These are phyloP conservation scores for Magnusiomyces clavatus DNA, from an alignment of 1,139 yeast species.

Conservation along the genomic window DNA sequence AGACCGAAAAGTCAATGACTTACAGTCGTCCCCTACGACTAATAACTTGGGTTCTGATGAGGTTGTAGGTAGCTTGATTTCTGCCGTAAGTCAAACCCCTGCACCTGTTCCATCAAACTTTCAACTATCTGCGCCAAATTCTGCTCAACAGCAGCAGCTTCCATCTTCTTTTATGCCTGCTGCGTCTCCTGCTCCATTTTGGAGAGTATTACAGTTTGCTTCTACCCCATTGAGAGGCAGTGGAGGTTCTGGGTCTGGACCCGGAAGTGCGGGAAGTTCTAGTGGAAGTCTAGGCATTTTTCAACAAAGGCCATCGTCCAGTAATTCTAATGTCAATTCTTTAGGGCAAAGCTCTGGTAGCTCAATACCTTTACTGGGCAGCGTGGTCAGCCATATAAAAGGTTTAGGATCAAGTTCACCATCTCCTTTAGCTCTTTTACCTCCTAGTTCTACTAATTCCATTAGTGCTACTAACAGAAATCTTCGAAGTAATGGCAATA, in stretches of 20 bases:
- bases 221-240: slow-evolving; percentile 19
- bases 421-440: no score
- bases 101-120: slow-evolving; percentile 25
- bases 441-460: no score
- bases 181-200: slow-evolving; percentile 37
- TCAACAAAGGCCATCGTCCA: neutral
- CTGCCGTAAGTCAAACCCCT: slow-evolving; percentile 18
- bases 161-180: slow-evolving; percentile 37
- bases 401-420: no score
- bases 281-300: slow-evolving; percentile 2
- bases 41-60: neutral
- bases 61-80: slow-evolving; percentile 1
- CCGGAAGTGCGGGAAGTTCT: neutral
- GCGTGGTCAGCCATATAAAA: no score
- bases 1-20: no score
- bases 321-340: neutral
- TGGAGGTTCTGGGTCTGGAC: neutral
- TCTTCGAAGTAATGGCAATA: neutral
- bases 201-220: slow-evolving; percentile 36
- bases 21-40: no score
- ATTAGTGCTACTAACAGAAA: neutral
- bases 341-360: neutral
- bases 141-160: slow-evolving; percentile 34
- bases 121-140: slow-evolving; percentile 35
- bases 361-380: no score